phyloP scores from a whole-genome alignment of 2,329 filamentous ascomycete species.

The Talaromyces islandicus region DNA sequence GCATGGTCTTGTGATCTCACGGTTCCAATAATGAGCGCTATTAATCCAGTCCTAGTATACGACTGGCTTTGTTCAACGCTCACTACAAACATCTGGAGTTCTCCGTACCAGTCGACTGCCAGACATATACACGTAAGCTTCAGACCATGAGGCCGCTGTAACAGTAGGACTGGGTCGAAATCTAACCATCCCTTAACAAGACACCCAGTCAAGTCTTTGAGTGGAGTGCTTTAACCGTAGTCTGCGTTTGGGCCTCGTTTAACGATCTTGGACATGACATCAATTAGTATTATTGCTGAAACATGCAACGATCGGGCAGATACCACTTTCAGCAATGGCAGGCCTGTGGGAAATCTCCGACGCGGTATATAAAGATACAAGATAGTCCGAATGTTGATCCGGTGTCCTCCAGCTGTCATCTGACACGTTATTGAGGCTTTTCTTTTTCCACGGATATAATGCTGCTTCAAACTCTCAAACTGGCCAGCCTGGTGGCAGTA shows the following conservation, averaged over 20 bases:
- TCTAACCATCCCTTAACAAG: not conserved
- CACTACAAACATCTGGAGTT: no score
- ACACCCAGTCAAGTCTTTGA: not conserved
- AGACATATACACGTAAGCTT: not conserved
- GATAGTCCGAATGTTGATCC: not conserved
- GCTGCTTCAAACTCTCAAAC: constrained; percentile 1
- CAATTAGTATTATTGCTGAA: not conserved
- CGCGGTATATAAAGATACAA: not conserved
- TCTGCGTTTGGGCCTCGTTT: not conserved
- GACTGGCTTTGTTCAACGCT: no score
- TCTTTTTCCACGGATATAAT: not conserved
- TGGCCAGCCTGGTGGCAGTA: not conserved
- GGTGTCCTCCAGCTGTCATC: not conserved
- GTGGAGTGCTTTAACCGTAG: not conserved
- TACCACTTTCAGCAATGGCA: not conserved
- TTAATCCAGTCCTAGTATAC: no score
- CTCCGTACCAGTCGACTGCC: no score
- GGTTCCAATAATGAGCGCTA: not conserved
- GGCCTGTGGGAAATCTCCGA: not conserved
- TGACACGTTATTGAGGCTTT: not conserved
- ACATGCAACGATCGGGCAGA: not conserved
- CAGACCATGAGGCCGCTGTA: not conserved
- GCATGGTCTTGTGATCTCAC: not conserved
- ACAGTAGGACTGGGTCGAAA: not conserved
- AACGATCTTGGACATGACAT: not conserved